Evolutionary conservation across 768 basidiomycete species (phyloP).

Genomic region (Fibroporia radiculosa): DNA sequence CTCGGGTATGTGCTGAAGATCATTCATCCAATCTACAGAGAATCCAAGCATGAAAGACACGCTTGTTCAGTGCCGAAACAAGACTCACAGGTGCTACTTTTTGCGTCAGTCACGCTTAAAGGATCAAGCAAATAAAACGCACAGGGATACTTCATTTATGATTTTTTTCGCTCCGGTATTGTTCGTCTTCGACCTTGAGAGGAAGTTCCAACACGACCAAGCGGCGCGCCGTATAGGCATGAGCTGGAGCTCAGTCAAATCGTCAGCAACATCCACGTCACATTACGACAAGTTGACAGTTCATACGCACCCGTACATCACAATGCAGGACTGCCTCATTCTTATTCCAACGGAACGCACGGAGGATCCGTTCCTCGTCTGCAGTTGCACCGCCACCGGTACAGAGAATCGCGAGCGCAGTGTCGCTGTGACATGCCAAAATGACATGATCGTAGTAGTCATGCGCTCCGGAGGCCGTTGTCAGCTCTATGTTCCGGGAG

Average conservation of each 20-base stretch:
- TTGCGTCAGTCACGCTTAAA: background rate
- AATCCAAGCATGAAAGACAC: background rate
- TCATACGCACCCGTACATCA: constrained; percentile 44
- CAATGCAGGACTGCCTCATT: constrained; percentile 65
- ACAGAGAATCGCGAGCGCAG: constrained; percentile 42
- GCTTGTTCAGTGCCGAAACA: background rate
- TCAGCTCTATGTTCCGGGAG: constrained; percentile 30
- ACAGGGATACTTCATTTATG: constrained; percentile 56
- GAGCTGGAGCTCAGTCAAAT: constrained; percentile 30
- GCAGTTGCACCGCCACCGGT: constrained; percentile 41
- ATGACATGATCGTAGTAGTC: constrained; percentile 63
- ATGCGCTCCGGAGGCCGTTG: constrained; percentile 36
- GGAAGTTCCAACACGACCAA: constrained; percentile 79
- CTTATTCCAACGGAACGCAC: constrained; percentile 55
- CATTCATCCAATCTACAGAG: constrained; percentile 63
- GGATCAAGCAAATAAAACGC: constrained; percentile 1
- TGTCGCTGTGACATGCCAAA: constrained; percentile 67
- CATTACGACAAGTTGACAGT: background rate
- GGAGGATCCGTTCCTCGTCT: constrained; percentile 49
- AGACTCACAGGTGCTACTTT: background rate
- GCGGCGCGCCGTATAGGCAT: constrained; percentile 57
- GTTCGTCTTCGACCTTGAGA: constrained; percentile 42
- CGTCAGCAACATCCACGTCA: background rate
- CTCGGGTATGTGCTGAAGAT: constrained; percentile 59
- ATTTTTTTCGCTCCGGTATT: constrained; percentile 35